Evolutionary conservation across 2,329 filamentous ascomycete genomes (phyloP).

Genomic region (Diaporthe sp.): DNA sequence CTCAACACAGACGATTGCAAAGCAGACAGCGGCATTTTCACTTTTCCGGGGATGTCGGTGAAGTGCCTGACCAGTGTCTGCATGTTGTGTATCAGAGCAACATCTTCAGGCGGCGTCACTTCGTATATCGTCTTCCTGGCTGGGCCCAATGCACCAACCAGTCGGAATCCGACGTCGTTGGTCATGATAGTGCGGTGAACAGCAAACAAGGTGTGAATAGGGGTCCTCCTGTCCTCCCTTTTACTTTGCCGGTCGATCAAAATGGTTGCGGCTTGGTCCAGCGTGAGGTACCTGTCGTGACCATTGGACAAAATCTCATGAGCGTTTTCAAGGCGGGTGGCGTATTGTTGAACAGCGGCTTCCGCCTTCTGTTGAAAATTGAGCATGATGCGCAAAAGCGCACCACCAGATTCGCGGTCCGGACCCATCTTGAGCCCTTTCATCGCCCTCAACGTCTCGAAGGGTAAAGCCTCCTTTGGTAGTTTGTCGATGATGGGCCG

Average conservation of each 20-base stretch:
- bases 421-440: conserved; percentile 59
- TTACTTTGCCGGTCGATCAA: conserved; percentile 51
- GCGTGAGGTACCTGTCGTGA: conserved; percentile 60
- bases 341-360: conserved; percentile 61
- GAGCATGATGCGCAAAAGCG: conserved; percentile 63
- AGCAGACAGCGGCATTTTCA: conserved; percentile 43
- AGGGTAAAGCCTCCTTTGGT: conserved; percentile 49
- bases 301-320: conserved; percentile 56
- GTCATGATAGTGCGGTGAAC: conserved; percentile 75
- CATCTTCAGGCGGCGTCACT: conserved; percentile 69
- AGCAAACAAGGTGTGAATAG: conserved; percentile 73
- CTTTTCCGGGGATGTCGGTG: conserved; percentile 55
- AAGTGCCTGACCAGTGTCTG: conserved; percentile 67
- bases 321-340: conserved; percentile 63
- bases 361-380: conserved; percentile 60
- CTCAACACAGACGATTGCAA: conserved; percentile 42
- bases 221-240: conserved; percentile 53
- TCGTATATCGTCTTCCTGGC: conserved; percentile 72
- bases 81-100: conserved; percentile 64
- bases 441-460: conserved; percentile 52
- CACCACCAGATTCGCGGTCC: conserved; percentile 57
- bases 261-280: conserved; percentile 64
- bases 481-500: conserved; percentile 56
- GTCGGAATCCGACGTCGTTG: conserved; percentile 73
- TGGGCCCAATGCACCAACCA: conserved; percentile 63